Evolutionary conservation across 371 early-diverging fungal species (phyloP).

Genomic region (Dentiscutata heterogama): DNA sequence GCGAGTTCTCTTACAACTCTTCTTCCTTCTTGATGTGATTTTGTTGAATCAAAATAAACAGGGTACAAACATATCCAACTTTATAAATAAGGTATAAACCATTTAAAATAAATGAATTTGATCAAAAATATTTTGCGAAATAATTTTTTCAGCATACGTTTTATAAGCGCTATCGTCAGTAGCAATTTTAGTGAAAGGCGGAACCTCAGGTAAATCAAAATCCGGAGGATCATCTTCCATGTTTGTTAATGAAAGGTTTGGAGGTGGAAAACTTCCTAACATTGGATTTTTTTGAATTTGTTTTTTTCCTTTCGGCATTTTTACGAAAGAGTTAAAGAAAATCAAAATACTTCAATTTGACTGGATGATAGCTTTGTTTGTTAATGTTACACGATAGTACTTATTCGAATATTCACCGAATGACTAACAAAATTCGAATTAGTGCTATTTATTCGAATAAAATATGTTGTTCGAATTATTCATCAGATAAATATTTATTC

Average conservation of each 20-base stretch:
- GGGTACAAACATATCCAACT: constrained; percentile 49
- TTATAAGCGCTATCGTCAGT: constrained; percentile 27
- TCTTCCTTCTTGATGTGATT: constrained; percentile 46
- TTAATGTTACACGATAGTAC: too few species aligned
- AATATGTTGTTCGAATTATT: too few species aligned
- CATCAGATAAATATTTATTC: too few species aligned
- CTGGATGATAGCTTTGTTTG: too few species aligned
- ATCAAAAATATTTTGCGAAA: background rate
- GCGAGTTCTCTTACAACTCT: constrained; percentile 34
- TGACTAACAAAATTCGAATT: too few species aligned
- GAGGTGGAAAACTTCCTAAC: background rate
- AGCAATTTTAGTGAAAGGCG: background rate
- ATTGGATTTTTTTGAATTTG: background rate
- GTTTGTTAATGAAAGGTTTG: background rate
- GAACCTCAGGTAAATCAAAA: background rate
- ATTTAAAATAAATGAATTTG: background rate
- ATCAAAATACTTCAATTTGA: too few species aligned
- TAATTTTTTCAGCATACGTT: background rate
- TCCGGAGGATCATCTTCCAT: constrained; percentile 28
- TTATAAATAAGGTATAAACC: background rate
- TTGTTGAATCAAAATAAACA: constrained; percentile 46
- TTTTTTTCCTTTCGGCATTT: constrained; percentile 16
- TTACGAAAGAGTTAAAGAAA: background rate
- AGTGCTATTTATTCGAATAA: too few species aligned
- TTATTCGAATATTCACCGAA: too few species aligned